Evolutionary conservation across 2,329 filamentous ascomycete species (phyloP), one percentile per base, ranked within the genome.

Genomic region (Aspergillus puulaauensis): DNA sequence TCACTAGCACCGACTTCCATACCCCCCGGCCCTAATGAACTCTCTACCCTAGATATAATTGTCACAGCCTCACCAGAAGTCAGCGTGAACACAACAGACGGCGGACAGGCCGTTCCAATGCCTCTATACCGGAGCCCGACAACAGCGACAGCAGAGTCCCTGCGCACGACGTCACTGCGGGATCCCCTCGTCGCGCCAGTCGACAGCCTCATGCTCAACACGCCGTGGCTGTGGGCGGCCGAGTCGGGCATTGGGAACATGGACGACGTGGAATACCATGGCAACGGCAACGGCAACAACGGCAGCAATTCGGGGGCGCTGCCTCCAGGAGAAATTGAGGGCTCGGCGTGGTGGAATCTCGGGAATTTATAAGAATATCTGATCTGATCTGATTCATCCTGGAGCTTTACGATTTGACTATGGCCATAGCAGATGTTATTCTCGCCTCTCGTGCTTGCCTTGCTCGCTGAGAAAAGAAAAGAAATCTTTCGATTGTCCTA

Each of bases 21-120:
- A 1, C 24, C 70, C 1, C 63, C 67, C 2, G 70, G 21, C 21
- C 19, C 47, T 8, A n/a, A 44, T 19, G 48, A 49, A 14, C 39
- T 73, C 2, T 68, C 66, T 0, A 72, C 66, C 0, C 70, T 82
- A 0, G 80, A 83, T 60, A 80, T 82, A 31, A 78, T 81, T 4
- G 80, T 82, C 7, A 79, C 80, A 0, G 80, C 78, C 5, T 81
- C 80, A 0, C 80, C 80, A 0, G 80, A 82, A 46, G 77, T 82
- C 54, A 79, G 73, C 1, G 78, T 82, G 46, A 81, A 83, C 60
- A 82, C 79, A 0, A 75, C 79, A 3, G 79, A 82, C 56, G 80
- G 80, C 9, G 80, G 80, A 0, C 79, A 81, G 53, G 79, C 79
- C 9, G 80, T 77, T 1, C 80, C 80, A 0, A 77, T 79, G 7